These are phyloP conservation scores for Pneumocystis murina DNA, from an alignment of 1,139 yeast species.

Conservation along the genomic window DNA sequence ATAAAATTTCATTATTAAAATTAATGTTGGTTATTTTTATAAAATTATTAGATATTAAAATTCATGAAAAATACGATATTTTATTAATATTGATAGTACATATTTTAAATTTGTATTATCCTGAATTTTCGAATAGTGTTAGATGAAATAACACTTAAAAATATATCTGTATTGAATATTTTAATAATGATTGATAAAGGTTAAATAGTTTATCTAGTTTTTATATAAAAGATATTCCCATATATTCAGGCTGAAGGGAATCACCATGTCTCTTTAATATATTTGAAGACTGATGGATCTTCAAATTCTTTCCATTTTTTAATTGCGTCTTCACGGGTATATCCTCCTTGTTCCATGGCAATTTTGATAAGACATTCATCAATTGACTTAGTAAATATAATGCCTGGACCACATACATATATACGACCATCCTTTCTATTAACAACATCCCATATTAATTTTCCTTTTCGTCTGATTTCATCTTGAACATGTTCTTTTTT, in stretches of 20 bases:
- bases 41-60: neutral
- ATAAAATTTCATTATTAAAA: neutral
- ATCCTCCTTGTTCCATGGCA: slow-evolving; percentile 31
- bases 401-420: slow-evolving; percentile 80
- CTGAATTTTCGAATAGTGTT: neutral
- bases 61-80: neutral
- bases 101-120: neutral
- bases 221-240: neutral
- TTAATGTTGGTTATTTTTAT: neutral
- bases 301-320: slow-evolving; percentile 26
- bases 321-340: slow-evolving; percentile 45
- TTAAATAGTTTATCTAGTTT: neutral
- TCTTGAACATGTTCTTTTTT: slow-evolving; percentile 66
- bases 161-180: no score
- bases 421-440: slow-evolving; percentile 51
- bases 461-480: slow-evolving; percentile 37
- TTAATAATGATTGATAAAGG: neutral
- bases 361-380: slow-evolving; percentile 45
- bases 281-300: slow-evolving; percentile 7
- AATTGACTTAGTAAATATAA: slow-evolving; percentile 73
- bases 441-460: slow-evolving; percentile 39
- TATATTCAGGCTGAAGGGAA: neutral
- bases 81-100: neutral
- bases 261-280: slow-evolving; percentile 8
- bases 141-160: neutral